These are phyloP conservation scores for Cairneyella variabilis DNA, from an alignment of 495 filamentous ascomycete genomes.

Conservation along the genomic window DNA sequence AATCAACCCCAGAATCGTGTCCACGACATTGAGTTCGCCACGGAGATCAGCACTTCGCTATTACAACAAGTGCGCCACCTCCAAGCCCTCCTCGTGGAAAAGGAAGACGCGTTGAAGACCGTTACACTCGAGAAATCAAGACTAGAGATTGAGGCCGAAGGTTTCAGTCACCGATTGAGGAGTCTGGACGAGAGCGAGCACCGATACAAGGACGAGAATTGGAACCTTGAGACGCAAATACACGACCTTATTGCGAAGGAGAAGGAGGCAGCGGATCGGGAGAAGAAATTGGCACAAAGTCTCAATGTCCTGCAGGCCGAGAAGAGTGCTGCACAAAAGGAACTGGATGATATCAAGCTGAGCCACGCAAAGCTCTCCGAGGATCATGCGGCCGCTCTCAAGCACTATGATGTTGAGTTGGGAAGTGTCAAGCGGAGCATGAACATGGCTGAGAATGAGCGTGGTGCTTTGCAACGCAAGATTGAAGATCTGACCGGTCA, in stretches of 20 bases:
- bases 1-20: constrained; percentile 84
- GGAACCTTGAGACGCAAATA: constrained; percentile 85
- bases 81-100: constrained; percentile 76
- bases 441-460: constrained; percentile 70
- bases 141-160: constrained; percentile 78
- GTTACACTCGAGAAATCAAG: constrained; percentile 68
- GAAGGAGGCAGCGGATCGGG: constrained; percentile 70
- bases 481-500: constrained; percentile 81
- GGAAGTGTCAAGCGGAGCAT: constrained; percentile 72
- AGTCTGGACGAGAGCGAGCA: constrained; percentile 88
- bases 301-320: constrained; percentile 67
- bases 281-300: constrained; percentile 70
- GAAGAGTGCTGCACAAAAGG: constrained; percentile 70
- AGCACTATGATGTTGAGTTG: constrained; percentile 84
- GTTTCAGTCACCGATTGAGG: constrained; percentile 72
- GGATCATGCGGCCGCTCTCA: constrained; percentile 68
- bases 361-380: constrained; percentile 72
- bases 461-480: constrained; percentile 67
- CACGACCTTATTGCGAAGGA: constrained; percentile 71
- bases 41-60: constrained; percentile 88
- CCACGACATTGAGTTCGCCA: constrained; percentile 93
- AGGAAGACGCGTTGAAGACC: constrained; percentile 78
- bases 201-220: constrained; percentile 96
- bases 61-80: constrained; percentile 85
- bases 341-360: constrained; percentile 84